A percentile compares a stretch with the other conserved stretches of the same genome.
Conservation (phyloP, 2,329 filamentous ascomycete species). For the Alternaria viburni region DNA sequence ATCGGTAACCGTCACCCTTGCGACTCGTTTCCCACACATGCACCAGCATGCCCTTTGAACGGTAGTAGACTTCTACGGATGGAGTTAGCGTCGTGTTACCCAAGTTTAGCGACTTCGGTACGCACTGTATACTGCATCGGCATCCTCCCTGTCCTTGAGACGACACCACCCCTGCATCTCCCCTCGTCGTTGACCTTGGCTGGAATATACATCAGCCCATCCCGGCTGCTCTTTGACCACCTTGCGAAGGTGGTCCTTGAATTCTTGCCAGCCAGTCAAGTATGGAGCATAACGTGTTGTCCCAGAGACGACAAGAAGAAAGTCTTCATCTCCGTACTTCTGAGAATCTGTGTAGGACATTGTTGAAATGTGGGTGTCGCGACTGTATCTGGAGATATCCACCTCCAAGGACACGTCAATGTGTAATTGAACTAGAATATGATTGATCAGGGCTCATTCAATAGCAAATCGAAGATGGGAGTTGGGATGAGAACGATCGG, state of each 20-base stretch:
- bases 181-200: constrained; percentile 32
- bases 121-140: constrained; percentile 43
- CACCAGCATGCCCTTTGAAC: constrained; percentile 33
- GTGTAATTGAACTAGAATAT: background rate
- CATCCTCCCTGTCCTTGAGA: constrained; percentile 43
- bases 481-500: background rate
- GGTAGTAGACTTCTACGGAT: constrained; percentile 27
- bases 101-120: background rate
- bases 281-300: constrained; percentile 33
- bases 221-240: constrained; percentile 45
- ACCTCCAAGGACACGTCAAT: too few species aligned
- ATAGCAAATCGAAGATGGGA: background rate
- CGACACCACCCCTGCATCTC: constrained; percentile 46
- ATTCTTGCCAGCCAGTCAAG: constrained; percentile 43
- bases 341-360: constrained; percentile 21
- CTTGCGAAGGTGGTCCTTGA: constrained; percentile 47
- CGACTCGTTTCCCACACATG: constrained; percentile 43
- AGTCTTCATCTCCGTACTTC: constrained; percentile 35
- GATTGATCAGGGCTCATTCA: background rate
- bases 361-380: background rate
- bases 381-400: background rate
- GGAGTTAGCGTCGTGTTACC: constrained; percentile 2
- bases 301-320: constrained; percentile 39
- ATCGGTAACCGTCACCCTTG: constrained; percentile 31
- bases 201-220: constrained; percentile 44